Base-by-base conservation (phyloP, 2,329 filamentous ascomycete genomes). In the Penicillium hordei region DNA sequence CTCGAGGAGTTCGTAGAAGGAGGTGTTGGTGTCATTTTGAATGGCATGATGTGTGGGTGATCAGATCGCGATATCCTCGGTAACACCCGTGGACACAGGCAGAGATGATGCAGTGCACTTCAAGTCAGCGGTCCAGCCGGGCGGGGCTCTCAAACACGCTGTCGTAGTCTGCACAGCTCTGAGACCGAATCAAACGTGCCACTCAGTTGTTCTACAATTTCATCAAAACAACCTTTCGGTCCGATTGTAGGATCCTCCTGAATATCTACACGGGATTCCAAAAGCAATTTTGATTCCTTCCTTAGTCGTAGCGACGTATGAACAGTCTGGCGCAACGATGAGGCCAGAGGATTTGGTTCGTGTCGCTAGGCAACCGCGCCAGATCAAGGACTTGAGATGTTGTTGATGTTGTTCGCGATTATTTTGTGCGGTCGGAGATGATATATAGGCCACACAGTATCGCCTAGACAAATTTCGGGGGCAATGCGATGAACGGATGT, bases 1-100 rank as follows among this genome's bases (percentile, higher is more conserved):
- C 80, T 86, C 17, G 91, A 94, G 9, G 90, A 89, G 36, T 86
- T 88, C 53, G 89, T 90, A 59, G 76, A 77, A 58, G 77, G 70
- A 46, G 75, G 75, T 60, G 73, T 78, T 29, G 72, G 76, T 48
- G 72, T 68, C 74, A 77, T 76, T 67, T 64, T 72, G 61, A 45
- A 23, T 34, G 42, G 40, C 29, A 56, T 42, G 23, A 29, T 25
- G 25, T 25, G 19, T 29, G 5, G 4, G 34, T 38, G 13, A 34
- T 33, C 33, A 7, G 7, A 27, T 29, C 12, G 13, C 21, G 13
- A 29, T 27, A 5, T 27, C 12, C 13, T 29, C 4, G 13, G 5
- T 9, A 31, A 19, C 15, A 10, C 33, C 33, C 15, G 15, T 34
- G 0, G 15, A 34, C 33, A 4, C 19, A 13, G 15, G 12, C n/a